Evolutionary conservation across 176 grass and related monocot genomes (phyloP).

Genomic region (Eragrostis nindensis): DNA sequence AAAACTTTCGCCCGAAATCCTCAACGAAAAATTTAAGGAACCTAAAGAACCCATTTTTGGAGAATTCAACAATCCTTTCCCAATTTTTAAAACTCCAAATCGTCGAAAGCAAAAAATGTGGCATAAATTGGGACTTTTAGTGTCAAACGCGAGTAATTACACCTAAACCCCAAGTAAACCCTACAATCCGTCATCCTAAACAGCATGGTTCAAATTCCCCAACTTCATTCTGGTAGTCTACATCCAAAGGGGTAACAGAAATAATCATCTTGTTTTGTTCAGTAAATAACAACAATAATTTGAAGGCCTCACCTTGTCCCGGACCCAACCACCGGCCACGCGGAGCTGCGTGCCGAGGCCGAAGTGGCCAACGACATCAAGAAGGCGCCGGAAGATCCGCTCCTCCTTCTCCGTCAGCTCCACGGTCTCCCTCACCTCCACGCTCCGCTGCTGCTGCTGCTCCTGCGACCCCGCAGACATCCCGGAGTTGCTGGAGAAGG

Average conservation of each 20-base stretch:
- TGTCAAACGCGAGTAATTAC: neutral
- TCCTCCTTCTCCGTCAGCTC: conserved; percentile 79
- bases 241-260: neutral
- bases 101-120: neutral
- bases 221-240: neutral
- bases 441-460: conserved; percentile 6
- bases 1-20: neutral
- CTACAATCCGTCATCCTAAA: neutral
- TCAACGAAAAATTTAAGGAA: neutral
- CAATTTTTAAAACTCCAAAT: neutral
- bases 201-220: neutral
- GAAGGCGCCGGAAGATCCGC: conserved; percentile 67
- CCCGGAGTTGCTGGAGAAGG: conserved; percentile 19
- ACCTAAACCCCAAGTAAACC: neutral
- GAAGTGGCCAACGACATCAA: conserved; percentile 80
- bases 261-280: neutral
- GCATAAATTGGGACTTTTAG: neutral
- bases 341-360: conserved; percentile 64
- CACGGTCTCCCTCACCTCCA: conserved; percentile 61
- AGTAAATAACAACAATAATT: neutral
- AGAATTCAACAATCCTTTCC: neutral
- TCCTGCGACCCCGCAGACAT: conserved; percentile 17
- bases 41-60: neutral
- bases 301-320: conserved; percentile 49
- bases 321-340: conserved; percentile 63